Conservation (phyloP, 1,139 yeast genomes). For the Nakaseomyces kungkrabaensis region DNA sequence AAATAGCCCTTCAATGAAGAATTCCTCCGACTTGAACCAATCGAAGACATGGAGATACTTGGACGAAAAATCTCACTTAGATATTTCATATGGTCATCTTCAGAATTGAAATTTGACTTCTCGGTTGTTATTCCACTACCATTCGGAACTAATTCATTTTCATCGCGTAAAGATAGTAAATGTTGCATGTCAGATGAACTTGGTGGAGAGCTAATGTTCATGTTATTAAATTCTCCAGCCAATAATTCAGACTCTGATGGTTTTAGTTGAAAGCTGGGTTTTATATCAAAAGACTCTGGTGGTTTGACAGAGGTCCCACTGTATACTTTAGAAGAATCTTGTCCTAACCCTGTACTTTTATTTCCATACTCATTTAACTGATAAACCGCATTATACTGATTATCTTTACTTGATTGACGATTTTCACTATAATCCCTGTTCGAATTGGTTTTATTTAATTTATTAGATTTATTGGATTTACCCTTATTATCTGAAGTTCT, state of each 20-base stretch:
- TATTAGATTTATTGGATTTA: constrained; percentile 1
- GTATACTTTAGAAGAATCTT: constrained; percentile 15
- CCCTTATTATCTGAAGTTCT: background rate
- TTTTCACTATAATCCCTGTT: constrained; percentile 1
- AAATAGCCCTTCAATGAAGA: constrained; percentile 1
- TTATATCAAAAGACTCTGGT: constrained; percentile 19
- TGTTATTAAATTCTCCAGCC: constrained; percentile 2
- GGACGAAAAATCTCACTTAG: constrained; percentile 2
- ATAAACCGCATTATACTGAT: background rate
- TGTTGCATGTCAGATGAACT: background rate
- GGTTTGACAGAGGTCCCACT: constrained; percentile 28
- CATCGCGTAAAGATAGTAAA: background rate
- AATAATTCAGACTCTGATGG: constrained; percentile 4
- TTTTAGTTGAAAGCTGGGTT: constrained; percentile 15
- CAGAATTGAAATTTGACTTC: background rate
- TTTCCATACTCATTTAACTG: background rate
- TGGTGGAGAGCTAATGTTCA: background rate
- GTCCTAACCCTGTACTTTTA: background rate
- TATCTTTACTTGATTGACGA: background rate
- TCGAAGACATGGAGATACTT: background rate
- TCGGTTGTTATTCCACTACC: background rate
- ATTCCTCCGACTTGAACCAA: background rate
- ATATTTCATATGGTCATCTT: background rate
- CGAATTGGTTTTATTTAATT: constrained; percentile 3
- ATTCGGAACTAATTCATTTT: background rate